Evolutionary conservation across 192 early-diverging fungal genomes (phyloP).

Genomic region (Cladochytrium replicatum): DNA sequence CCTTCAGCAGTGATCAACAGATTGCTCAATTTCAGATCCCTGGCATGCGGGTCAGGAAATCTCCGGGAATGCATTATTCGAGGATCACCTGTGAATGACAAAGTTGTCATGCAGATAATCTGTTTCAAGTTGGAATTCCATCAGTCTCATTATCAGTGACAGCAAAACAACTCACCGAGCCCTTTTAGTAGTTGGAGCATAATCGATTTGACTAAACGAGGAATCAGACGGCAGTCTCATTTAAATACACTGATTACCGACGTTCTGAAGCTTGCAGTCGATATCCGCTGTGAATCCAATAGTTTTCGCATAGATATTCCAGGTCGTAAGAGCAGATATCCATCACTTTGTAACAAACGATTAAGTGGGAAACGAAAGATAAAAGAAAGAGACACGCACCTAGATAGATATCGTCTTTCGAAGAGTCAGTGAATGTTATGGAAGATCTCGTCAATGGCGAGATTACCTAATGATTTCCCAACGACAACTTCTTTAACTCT

Average conservation of each 20-base stretch:
- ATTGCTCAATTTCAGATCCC: conserved; percentile 92
- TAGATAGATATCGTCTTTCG: too few species aligned
- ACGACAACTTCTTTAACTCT: conserved; percentile 60
- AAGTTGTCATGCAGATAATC: conserved; percentile 76
- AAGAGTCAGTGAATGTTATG: conserved; percentile 18
- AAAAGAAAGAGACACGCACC: too few species aligned
- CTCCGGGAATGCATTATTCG: conserved; percentile 2
- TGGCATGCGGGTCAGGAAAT: conserved; percentile 11
- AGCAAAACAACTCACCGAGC: conserved; percentile 43
- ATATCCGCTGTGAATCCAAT: too few species aligned
- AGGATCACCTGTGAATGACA: conserved; percentile 69
- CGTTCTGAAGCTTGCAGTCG: conserved; percentile 11
- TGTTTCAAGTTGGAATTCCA: neutral
- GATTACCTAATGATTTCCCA: conserved; percentile 40
- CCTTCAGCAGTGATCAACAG: conserved; percentile 81
- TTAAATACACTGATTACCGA: neutral
- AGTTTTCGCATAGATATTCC: too few species aligned
- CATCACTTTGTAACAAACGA: too few species aligned
- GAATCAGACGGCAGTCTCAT: neutral
- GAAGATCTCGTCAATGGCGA: conserved; percentile 14
- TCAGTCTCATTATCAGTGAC: too few species aligned
- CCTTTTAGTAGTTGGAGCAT: conserved; percentile 85
- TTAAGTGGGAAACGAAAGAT: too few species aligned
- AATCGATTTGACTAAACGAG: conserved; percentile 62
- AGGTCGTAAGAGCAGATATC: too few species aligned